These are phyloP conservation scores for Coemansia sp. DNA, from an alignment of 192 early-diverging fungal genomes.

Conservation along the genomic window DNA sequence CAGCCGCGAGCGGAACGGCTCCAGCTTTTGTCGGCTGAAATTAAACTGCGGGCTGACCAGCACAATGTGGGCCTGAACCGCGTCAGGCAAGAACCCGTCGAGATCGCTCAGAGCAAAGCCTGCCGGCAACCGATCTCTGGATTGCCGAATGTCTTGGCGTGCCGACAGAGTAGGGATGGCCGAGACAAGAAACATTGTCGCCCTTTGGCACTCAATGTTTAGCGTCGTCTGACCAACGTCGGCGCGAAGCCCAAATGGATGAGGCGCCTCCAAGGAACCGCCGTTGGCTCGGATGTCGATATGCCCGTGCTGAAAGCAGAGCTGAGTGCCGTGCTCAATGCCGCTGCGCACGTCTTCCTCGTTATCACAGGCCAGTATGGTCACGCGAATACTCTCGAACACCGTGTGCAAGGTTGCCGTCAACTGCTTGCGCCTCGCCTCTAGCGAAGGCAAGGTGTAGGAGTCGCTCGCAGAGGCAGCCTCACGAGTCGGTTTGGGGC, in stretches of 20 bases:
- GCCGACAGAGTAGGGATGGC: slow-evolving; percentile 28
- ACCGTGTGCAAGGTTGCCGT: slow-evolving; percentile 25
- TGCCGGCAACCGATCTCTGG: neutral
- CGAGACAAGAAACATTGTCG: slow-evolving; percentile 41
- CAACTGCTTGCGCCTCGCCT: slow-evolving; percentile 28
- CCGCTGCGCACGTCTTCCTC: slow-evolving; percentile 47
- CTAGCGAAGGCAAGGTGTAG: slow-evolving; percentile 12
- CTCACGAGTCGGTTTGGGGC: neutral
- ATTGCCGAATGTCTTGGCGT: slow-evolving; percentile 11
- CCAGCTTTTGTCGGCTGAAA: slow-evolving; percentile 21
- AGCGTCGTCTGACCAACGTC: slow-evolving; percentile 30
- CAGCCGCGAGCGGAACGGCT: slow-evolving; percentile 33
- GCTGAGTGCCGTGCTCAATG: slow-evolving; percentile 48
- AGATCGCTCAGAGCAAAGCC: slow-evolving; percentile 30
- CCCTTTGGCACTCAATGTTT: slow-evolving; percentile 39
- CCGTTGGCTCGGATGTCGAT: slow-evolving; percentile 39
- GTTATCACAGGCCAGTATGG: slow-evolving; percentile 45
- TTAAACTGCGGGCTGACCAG: slow-evolving; percentile 25
- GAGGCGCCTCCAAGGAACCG: slow-evolving; percentile 43
- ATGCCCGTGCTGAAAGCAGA: slow-evolving; percentile 19
- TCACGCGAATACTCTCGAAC: slow-evolving; percentile 37
- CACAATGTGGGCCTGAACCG: slow-evolving; percentile 32
- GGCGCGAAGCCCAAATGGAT: slow-evolving; percentile 39
- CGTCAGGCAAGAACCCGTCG: slow-evolving; percentile 31
- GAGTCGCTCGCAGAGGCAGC: neutral